These are phyloP conservation scores for Wickerhamiella hasegawae DNA, from an alignment of 805 yeast species.

Conservation along the genomic window DNA sequence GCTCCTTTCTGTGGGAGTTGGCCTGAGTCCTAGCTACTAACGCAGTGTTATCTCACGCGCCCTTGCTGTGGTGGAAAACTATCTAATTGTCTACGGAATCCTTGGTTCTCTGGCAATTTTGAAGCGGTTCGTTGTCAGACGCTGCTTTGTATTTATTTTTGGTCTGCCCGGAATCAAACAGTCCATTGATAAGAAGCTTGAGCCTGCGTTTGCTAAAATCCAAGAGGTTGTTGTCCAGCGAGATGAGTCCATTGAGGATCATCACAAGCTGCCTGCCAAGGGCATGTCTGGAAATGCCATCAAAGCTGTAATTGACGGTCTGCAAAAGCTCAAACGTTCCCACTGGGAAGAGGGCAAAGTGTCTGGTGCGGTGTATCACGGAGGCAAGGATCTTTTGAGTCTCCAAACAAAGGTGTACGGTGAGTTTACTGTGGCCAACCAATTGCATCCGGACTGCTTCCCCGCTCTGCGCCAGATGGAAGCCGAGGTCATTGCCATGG, in stretches of 20 bases:
- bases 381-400: conserved; percentile 61
- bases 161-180: conserved; percentile 36
- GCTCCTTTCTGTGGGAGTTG: too few relatives aligned
- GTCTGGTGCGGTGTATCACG: conserved; percentile 94
- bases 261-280: conserved; percentile 33
- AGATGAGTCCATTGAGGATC: conserved; percentile 23
- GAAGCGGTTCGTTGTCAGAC: conserved; percentile 3
- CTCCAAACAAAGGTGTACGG: conserved; percentile 67
- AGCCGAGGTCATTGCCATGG: conserved; percentile 87
- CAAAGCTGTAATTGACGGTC: conserved; percentile 32
- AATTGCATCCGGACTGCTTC: conserved; percentile 90
- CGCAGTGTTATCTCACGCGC: conserved; percentile 5
- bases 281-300: conserved; percentile 41
- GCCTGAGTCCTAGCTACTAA: too few relatives aligned
- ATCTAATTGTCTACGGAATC: conserved; percentile 12
- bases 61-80: conserved; percentile 8
- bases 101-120: conserved; percentile 8
- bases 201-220: conserved; percentile 29
- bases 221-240: conserved; percentile 44
- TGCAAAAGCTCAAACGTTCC: conserved; percentile 36
- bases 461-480: conserved; percentile 97
- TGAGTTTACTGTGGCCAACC: conserved; percentile 75
- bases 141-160: conserved; percentile 15
- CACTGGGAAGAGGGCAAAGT: conserved; percentile 77
- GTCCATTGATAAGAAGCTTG: conserved; percentile 47